Conservation (phyloP, 1,284 basidiomycete species). For the Hymenochaete sp. region DNA sequence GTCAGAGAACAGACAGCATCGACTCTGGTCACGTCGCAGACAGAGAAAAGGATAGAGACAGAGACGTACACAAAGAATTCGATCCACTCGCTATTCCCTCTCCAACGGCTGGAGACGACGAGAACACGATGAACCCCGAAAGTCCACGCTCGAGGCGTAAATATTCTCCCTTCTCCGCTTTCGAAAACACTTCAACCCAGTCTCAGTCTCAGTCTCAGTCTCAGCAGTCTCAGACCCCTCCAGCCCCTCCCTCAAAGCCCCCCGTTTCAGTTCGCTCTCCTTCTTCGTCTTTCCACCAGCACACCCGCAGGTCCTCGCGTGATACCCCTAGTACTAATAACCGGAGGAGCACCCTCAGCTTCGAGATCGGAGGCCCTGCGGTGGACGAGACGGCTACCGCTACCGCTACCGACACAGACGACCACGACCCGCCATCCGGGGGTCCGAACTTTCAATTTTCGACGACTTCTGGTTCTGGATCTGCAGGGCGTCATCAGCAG, state of each 20-base stretch:
- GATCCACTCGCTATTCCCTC: not conserved
- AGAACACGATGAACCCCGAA: not conserved
- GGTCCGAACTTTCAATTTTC: not conserved
- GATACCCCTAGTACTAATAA: too few relatives aligned
- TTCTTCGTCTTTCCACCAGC: too few relatives aligned
- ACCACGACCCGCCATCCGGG: not conserved
- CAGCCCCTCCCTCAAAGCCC: too few relatives aligned
- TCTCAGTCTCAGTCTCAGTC: not conserved
- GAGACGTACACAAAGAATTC: too few relatives aligned
- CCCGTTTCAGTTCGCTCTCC: too few relatives aligned
- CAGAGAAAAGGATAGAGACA: too few relatives aligned
- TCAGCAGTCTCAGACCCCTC: too few relatives aligned
- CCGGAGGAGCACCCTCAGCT: conserved; percentile 1
- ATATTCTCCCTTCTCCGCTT: not conserved
- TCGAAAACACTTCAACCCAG: not conserved
- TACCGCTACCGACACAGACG: not conserved
- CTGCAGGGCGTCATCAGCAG: too few relatives aligned
- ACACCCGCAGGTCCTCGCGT: too few relatives aligned
- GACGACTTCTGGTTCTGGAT: too few relatives aligned
- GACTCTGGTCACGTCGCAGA: too few relatives aligned
- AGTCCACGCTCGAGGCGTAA: not conserved
- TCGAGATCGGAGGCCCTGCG: conserved; percentile 4
- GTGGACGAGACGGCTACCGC: conserved; percentile 9
- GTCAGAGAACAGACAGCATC: too few relatives aligned
- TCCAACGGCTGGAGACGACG: not conserved